Evolutionary conservation across 352 stramenopile genomes (phyloP), one percentile per base, ranked within the genome.

Genomic region (Pilasporangium apinafurcum): DNA sequence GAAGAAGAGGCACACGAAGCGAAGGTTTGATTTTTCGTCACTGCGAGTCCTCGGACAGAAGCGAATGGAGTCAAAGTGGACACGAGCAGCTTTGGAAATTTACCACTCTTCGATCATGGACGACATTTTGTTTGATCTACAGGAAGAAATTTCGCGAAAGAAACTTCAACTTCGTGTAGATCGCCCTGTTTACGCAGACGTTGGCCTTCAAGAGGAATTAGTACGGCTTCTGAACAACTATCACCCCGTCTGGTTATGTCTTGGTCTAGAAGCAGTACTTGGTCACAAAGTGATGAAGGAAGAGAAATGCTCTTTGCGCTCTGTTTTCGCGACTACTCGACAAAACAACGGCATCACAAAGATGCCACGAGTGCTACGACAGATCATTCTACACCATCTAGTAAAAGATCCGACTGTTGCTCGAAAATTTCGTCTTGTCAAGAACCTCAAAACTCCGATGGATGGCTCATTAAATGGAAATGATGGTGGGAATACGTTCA

Each of bases 181-280:
- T 41, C 78, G 86, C 5, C 86, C 93, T 28, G 70, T 97, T 25
- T 91, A 95, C 59, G 87, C 80, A 4, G 89, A 98, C 33, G 64
- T 98, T 21, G 87, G 80, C 0, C 60, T 97, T 2, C 72, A 96
- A 36, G 59, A 87, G 29, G 68, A 96, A n/a, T 49, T 97, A 3
- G 62, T 96, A 5, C 52, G 58, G 14, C 58, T 97, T 2, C 54
- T 97, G 20, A 91, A 96, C 34, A 93, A 87, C 8, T 98, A 97
- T 50, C 74, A 96, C 26, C 85, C 83, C 1, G 74, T 92, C 5
- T 98, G 90, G 90, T 70, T 98, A 14, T 80, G 79, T 24, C 54
- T 98, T 7, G 90, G 80, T 0, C 62, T 98, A 6, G 86, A 96
- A 58, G 84, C 76, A 12, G 78, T 98, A 31, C 62, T 95, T 3